A percentile compares a stretch with the other conserved stretches of the same genome.
Evolutionary conservation across 208 protist genomes (phyloP).

Genomic region (Perkinsela sp.): DNA sequence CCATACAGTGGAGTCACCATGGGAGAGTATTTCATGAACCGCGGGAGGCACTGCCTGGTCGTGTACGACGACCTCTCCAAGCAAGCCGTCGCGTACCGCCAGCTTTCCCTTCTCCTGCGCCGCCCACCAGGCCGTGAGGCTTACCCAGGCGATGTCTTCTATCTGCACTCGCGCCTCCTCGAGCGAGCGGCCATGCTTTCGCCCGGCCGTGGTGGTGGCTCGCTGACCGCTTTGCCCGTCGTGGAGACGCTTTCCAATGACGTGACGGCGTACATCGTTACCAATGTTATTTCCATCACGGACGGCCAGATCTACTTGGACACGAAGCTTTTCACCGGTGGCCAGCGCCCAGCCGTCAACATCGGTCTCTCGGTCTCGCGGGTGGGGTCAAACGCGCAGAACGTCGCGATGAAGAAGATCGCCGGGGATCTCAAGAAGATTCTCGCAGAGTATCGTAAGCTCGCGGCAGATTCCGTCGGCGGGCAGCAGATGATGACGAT

Average conservation of each 20-base stretch:
- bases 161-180: slow-evolving; percentile 69
- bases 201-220: slow-evolving; percentile 35
- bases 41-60: slow-evolving; percentile 60
- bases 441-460: slow-evolving; percentile 69
- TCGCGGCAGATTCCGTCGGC: slow-evolving; percentile 44
- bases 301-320: slow-evolving; percentile 80
- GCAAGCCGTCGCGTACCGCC: slow-evolving; percentile 74
- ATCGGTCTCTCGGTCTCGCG: slow-evolving; percentile 75
- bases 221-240: slow-evolving; percentile 63
- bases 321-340: slow-evolving; percentile 67
- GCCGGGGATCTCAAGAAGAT: slow-evolving; percentile 64
- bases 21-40: slow-evolving; percentile 70
- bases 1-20: slow-evolving; percentile 64
- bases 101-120: slow-evolving; percentile 69
- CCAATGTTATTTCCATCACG: slow-evolving; percentile 77
- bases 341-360: slow-evolving; percentile 68
- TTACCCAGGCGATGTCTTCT: slow-evolving; percentile 78
- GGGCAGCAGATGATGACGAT: slow-evolving; percentile 32
- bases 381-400: slow-evolving; percentile 69
- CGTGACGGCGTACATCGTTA: slow-evolving; percentile 74
- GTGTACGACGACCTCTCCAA: slow-evolving; percentile 77
- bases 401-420: slow-evolving; percentile 67
- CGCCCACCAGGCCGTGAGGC: slow-evolving; percentile 64
- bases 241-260: slow-evolving; percentile 74
- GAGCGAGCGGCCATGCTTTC: slow-evolving; percentile 67